A percentile compares a stretch with the other conserved stretches of the same genome.
These are phyloP conservation scores for Plantago elongata DNA, from an alignment of 257 asterid genomes.

Conservation along the genomic window DNA sequence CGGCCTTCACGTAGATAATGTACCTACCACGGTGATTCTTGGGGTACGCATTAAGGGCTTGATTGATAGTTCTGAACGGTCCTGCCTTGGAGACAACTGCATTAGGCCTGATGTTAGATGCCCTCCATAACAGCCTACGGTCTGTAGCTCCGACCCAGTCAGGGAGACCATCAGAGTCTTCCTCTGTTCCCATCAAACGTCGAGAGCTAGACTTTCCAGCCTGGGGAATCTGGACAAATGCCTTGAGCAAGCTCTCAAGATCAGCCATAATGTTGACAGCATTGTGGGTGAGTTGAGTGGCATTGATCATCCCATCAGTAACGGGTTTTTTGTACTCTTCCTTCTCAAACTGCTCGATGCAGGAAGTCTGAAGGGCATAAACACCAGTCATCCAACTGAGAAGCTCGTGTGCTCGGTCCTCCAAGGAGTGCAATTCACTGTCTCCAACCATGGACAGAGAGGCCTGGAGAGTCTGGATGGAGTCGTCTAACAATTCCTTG, in stretches of 20 bases:
- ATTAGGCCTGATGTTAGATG: conserved; percentile 24
- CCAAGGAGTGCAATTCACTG: conserved; percentile 30
- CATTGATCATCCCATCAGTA: conserved; percentile 32
- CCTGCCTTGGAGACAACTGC: conserved; percentile 67
- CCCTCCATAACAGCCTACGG: conserved; percentile 42
- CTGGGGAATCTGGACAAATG: conserved; percentile 26
- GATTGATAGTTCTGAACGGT: conserved; percentile 35
- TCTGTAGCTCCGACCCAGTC: conserved; percentile 51
- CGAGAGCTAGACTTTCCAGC: conserved; percentile 13
- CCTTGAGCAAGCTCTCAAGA: conserved; percentile 30
- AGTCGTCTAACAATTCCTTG: conserved; percentile 42
- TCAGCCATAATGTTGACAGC: conserved; percentile 53
- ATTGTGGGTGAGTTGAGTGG: conserved; percentile 59
- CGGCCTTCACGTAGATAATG: conserved; percentile 61
- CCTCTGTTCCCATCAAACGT: conserved; percentile 25
- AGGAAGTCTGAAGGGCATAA: conserved; percentile 36
- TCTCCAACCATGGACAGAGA: conserved; percentile 29
- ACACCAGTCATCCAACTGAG: conserved; percentile 51
- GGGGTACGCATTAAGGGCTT: conserved; percentile 52
- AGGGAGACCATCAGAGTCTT: conserved; percentile 30
- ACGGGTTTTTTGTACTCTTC: conserved; percentile 39
- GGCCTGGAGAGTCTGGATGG: conserved; percentile 39
- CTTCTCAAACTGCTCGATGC: conserved; percentile 39
- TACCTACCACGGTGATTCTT: conserved; percentile 41
- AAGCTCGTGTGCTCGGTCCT: conserved; percentile 37